These are phyloP conservation scores for Starmerella vitae DNA, from an alignment of 805 yeast genomes.

Conservation along the genomic window DNA sequence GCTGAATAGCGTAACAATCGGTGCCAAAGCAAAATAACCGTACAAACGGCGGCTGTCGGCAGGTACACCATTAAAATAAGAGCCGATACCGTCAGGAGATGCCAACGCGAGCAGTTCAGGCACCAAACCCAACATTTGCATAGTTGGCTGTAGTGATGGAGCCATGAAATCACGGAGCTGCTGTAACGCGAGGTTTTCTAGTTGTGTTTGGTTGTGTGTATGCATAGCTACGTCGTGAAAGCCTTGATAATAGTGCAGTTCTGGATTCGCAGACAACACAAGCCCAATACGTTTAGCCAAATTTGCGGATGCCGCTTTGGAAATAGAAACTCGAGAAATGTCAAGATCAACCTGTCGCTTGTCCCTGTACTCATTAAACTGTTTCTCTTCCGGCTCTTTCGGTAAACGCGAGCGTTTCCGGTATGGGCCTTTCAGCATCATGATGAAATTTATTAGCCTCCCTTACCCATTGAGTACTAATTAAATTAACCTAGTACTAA, in stretches of 20 bases:
- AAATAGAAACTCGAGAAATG: constrained; percentile 55
- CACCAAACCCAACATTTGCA: constrained; percentile 51
- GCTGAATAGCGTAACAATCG: constrained; percentile 62
- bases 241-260: constrained; percentile 76
- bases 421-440: background rate
- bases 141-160: constrained; percentile 48
- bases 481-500: too few relatives aligned
- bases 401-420: background rate
- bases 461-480: too few relatives aligned
- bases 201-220: constrained; percentile 27
- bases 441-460: too few relatives aligned
- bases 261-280: constrained; percentile 48
- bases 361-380: constrained; percentile 27
- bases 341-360: constrained; percentile 75
- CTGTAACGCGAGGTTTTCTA: constrained; percentile 34
- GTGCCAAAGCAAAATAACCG: constrained; percentile 52
- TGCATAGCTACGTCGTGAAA: constrained; percentile 73
- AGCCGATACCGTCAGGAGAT: constrained; percentile 31
- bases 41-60: constrained; percentile 33
- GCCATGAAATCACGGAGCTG: constrained; percentile 74
- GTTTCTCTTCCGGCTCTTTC: background rate
- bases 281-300: constrained; percentile 28
- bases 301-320: constrained; percentile 23
- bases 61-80: constrained; percentile 1
- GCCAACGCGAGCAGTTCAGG: constrained; percentile 42